A percentile compares a stretch with the other conserved stretches of the same genome.
Conservation (phyloP, 129 eudicot genomes). For the Kitagawia praeruptora region DNA sequence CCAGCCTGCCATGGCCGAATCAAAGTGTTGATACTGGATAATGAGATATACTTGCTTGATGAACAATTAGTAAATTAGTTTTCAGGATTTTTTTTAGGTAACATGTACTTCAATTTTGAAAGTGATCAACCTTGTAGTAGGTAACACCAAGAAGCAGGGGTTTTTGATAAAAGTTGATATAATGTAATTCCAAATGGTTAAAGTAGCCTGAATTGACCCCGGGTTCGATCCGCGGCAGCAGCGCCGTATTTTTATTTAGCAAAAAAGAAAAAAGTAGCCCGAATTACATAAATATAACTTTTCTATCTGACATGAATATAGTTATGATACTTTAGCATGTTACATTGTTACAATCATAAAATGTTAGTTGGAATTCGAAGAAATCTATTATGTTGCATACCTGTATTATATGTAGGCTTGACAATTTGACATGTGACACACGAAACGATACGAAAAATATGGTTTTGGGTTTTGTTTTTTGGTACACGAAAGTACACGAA, state of each 20-base stretch:
- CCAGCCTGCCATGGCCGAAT: background rate
- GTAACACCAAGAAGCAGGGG: background rate
- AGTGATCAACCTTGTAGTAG: background rate
- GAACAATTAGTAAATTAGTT: background rate
- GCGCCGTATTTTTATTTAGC: too few species aligned
- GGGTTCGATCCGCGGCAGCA: too few species aligned
- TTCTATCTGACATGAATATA: too few species aligned
- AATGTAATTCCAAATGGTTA: background rate
- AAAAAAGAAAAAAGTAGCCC: background rate
- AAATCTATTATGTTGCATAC: background rate
- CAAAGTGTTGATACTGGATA: background rate
- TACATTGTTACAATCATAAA: too few species aligned
- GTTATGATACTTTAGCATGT: background rate
- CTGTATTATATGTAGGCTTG: background rate
- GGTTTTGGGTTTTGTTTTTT: too few species aligned
- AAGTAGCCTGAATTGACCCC: background rate
- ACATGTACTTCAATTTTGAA: background rate
- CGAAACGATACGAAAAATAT: too few species aligned
- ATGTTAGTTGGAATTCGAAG: background rate
- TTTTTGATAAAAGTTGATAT: background rate
- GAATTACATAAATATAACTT: too few species aligned
- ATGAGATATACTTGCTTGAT: background rate
- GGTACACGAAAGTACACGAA: too few species aligned
- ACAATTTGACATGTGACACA: too few species aligned
- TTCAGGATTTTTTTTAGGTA: background rate